Base-by-base conservation (phyloP, 1,284 basidiomycete genomes). In the Ceratobasidium sp. region DNA sequence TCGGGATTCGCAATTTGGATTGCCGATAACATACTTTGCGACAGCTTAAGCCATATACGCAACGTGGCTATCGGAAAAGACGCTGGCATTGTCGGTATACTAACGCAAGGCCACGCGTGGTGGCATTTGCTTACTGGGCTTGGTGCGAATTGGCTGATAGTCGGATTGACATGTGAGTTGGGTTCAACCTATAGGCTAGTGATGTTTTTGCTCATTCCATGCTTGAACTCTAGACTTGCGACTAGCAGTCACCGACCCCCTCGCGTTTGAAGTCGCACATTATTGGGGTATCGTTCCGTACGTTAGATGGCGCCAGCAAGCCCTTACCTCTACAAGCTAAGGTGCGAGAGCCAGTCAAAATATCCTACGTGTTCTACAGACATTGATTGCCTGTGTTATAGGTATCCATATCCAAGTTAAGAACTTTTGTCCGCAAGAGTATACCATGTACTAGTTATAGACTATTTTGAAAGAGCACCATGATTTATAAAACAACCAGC, bases 111-210 rank as follows among this genome's bases (percentile, higher is more conserved):
- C 15, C 86, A 87, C 80, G 86, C 84, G 1, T 87, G 86, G 84
- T 89, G 89, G 89, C 89, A 89, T 81, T 80, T 89, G n/a, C 82
- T 87, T 78, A 89, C 88, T 0, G 86, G 87, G 3, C 86, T 85
- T 64, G 88, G 88, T 5, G 83, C 86, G 0, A 87, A 85, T 81
- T 82, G 85, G 49, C 83, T 88, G 76, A 85, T 88, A 63, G 85
- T 85, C 4, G 83, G 85, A 18, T 81, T 84, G 9, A 83, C 83
- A 20, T 83, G 86, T 86, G 70, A 81, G 85, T 84, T 23, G 83
- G 84, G 20, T 81, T 83, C 10, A 83, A 83, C 12, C 82, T 85
- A 86, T 63, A 80, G 85, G 83, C 9, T 51, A 1, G 33, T 40
- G 40, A 23, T 58, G 15, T 7, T 10, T 42, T 20, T 6, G 33